phyloP scores from a whole-genome alignment of 179 eudicot species.

The Beta macrorhiza region DNA sequence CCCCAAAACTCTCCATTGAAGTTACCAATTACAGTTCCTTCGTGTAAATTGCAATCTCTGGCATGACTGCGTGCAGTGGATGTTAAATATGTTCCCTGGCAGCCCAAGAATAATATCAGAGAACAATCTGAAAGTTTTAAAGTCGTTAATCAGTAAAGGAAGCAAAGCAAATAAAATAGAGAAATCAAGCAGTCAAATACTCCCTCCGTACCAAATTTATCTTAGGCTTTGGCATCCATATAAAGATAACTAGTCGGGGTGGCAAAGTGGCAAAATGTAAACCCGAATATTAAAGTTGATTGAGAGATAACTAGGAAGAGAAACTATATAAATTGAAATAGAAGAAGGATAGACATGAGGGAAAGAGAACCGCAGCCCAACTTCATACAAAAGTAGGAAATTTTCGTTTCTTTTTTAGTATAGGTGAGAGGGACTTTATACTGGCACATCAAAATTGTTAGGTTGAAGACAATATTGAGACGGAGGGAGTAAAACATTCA shows the following conservation, averaged over 20 bases:
- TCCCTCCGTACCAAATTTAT: not conserved
- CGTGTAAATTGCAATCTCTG: slow-evolving; percentile 60
- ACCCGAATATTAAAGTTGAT: not conserved
- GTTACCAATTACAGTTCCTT: slow-evolving; percentile 81
- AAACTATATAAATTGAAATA: not conserved
- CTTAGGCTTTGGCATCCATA: not conserved
- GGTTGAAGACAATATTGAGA: not conserved
- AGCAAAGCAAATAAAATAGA: not conserved
- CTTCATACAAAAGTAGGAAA: not conserved
- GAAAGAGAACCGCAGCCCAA: not conserved
- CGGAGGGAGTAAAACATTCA: not conserved
- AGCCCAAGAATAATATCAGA: slow-evolving; percentile 26
- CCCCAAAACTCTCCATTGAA: slow-evolving; percentile 96
- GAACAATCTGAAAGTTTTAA: slow-evolving; percentile 8
- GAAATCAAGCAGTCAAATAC: not conserved
- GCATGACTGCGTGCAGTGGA: slow-evolving; percentile 85
- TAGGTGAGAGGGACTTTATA: too few species aligned
- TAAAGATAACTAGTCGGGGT: not conserved
- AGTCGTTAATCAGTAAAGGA: slow-evolving; percentile 8
- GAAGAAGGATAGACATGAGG: not conserved
- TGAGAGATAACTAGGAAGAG: not conserved
- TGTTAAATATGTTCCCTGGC: slow-evolving; percentile 94
- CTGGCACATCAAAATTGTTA: not conserved
- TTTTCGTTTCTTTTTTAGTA: not conserved
- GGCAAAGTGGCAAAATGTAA: not conserved